phyloP scores from a whole-genome alignment of 2,329 filamentous ascomycete species.

The Phaeosphaeria sp. region DNA sequence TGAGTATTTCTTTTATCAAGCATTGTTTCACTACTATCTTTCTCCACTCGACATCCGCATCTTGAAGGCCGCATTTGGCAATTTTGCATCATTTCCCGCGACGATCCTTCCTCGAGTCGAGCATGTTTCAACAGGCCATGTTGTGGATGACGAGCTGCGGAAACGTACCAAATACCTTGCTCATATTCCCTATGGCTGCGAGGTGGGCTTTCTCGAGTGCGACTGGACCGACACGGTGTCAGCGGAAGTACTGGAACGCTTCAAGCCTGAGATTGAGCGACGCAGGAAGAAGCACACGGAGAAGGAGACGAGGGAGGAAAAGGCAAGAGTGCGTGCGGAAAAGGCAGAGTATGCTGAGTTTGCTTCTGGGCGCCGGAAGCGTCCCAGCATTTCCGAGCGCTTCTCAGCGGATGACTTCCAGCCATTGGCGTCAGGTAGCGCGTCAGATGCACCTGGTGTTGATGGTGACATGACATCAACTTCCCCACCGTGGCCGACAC shows the following conservation, averaged over 20 bases:
- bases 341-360: conserved; percentile 76
- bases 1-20: conserved; percentile 87
- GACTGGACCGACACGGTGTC: conserved; percentile 92
- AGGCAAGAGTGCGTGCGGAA: conserved; percentile 82
- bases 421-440: conserved; percentile 40
- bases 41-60: conserved; percentile 92
- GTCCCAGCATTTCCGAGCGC: conserved; percentile 60
- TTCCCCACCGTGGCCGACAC: conserved; percentile 59
- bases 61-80: conserved; percentile 84
- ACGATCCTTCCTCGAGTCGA: conserved; percentile 87
- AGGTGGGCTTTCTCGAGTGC: conserved; percentile 89
- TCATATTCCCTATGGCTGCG: conserved; percentile 87
- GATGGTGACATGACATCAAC: conserved; percentile 46
- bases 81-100: conserved; percentile 81
- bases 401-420: conserved; percentile 59
- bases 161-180: conserved; percentile 85
- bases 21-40: conserved; percentile 85
- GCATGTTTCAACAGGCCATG: conserved; percentile 85
- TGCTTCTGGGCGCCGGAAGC: conserved; percentile 68
- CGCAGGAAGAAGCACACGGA: conserved; percentile 79
- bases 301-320: conserved; percentile 85
- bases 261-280: conserved; percentile 76
- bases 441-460: conserved; percentile 31
- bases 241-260: conserved; percentile 74
- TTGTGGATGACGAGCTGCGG: conserved; percentile 83